A percentile compares a stretch with the other conserved stretches of the same genome.
Evolutionary conservation across 495 filamentous ascomycete species (phyloP).

Genomic region (Delitschia confertaspora): DNA sequence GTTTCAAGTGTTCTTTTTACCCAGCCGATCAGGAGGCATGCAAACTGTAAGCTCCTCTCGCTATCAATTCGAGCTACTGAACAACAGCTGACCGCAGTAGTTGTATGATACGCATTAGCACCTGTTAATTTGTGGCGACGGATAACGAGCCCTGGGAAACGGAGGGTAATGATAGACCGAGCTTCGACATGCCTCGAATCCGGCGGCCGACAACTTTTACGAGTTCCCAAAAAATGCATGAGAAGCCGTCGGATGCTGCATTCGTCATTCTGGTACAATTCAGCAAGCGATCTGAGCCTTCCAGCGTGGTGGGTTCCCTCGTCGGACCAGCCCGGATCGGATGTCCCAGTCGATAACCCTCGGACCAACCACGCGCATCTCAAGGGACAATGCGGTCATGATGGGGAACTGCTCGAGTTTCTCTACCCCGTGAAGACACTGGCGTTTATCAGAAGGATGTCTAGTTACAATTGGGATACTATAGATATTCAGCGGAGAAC

Average conservation of each 20-base stretch:
- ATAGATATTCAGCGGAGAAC: conserved; percentile 4
- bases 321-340: neutral
- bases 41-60: conserved; percentile 9
- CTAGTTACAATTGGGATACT: conserved; percentile 3
- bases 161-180: conserved; percentile 26
- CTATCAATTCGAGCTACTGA: neutral
- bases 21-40: conserved; percentile 15
- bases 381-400: neutral
- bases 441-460: conserved; percentile 19
- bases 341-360: neutral
- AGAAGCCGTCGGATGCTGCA: conserved; percentile 24
- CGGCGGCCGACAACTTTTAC: conserved; percentile 24
- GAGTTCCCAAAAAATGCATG: conserved; percentile 17
- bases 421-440: conserved; percentile 26
- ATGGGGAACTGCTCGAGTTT: conserved; percentile 20
- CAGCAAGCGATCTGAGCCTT: conserved; percentile 19
- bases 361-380: neutral
- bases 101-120: neutral
- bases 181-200: conserved; percentile 29
- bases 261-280: conserved; percentile 27
- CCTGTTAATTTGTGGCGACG: conserved; percentile 17
- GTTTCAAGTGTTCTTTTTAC: neutral
- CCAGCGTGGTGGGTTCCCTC: conserved; percentile 16
- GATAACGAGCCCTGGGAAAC: conserved; percentile 1
- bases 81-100: neutral